phyloP scores from a whole-genome alignment of 768 basidiomycete species.

The Mycena haematopus region DNA sequence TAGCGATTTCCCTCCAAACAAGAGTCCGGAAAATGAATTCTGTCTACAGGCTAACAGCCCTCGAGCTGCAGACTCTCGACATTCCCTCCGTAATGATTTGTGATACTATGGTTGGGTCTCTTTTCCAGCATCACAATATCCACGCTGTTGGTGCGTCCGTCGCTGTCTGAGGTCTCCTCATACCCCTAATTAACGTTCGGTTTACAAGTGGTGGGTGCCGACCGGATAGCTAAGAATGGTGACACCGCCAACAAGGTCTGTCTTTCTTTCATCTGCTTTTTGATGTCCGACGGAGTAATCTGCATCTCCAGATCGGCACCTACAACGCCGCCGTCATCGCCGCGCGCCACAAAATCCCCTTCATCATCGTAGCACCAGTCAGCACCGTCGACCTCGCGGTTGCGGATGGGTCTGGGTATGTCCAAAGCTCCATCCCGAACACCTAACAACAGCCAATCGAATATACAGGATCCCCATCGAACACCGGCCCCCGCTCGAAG shows the following conservation, averaged over 20 bases:
- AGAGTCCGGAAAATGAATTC: constrained; percentile 6
- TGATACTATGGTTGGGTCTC: constrained; percentile 96
- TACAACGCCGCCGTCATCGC: constrained; percentile 96
- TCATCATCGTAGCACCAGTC: constrained; percentile 92
- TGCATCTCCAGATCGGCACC: constrained; percentile 70
- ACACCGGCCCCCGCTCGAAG: constrained; percentile 87
- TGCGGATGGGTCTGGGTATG: constrained; percentile 64
- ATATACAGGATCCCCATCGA: constrained; percentile 81
- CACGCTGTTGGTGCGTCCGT: constrained; percentile 70
- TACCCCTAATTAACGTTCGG: background rate
- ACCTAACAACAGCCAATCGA: too few relatives aligned
- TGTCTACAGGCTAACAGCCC: constrained; percentile 74
- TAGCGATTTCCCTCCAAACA: constrained; percentile 30
- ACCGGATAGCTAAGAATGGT: constrained; percentile 89
- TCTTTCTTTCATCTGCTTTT: constrained; percentile 1
- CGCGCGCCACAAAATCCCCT: constrained; percentile 84
- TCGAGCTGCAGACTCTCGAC: constrained; percentile 84
- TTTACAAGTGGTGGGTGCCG: constrained; percentile 78
- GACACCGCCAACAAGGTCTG: constrained; percentile 93
- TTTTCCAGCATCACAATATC: constrained; percentile 87
- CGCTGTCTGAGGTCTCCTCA: background rate
- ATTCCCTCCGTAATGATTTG: constrained; percentile 94
- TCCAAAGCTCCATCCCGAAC: constrained; percentile 29
- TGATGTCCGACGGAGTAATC: background rate
- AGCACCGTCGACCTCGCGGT: constrained; percentile 90